Base-by-base conservation (phyloP, 495 filamentous ascomycete species). In the Paragyromitra xinjiangensis region DNA sequence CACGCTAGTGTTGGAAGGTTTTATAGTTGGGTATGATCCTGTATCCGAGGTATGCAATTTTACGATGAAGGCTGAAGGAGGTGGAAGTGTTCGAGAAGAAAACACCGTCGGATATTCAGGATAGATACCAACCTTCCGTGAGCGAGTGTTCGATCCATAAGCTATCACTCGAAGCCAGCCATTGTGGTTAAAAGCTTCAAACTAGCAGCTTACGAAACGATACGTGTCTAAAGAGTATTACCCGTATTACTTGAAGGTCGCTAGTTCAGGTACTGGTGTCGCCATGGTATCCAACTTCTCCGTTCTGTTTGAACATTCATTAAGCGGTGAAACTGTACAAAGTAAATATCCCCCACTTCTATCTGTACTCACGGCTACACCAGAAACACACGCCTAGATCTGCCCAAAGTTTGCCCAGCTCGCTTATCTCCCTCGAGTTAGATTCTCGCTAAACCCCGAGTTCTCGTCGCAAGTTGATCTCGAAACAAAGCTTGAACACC, bases 111-210 rank as follows among this genome's bases (percentile, higher is more conserved):
- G 24, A 37, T 51, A 37, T 24, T 16, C 6, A 37, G 26, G 64
- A 1, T 24, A 44, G 45, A 50, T 71, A 44, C 34, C 11, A 63
- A 58, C 37, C 3, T 63, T 50, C 45, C 34, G 2, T 19, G 44
- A 22, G 26, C 19, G 12, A 1, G 42, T n/a, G 40, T 34, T 9
- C 12, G 12, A 26, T 70, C 56, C 66, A 69, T 44, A 8, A 48
- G 39, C 29, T 62, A 58, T 69, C 71, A 69, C 71, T 75, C 71
- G 71, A 51, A 51, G 7, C 26, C 2, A 68, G 44, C 45, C 5
- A n/a, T 29, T 16, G 50, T 39, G 14, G 59, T 42, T 9, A 39
- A 16, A 37, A 12, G 19, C 14, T 59, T 24, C 29, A 37, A 6
- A 6, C 24, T 70, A 39, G 40, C 22, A 63, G 6, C 55, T 51